These are phyloP conservation scores for Zoysia japonica DNA, from an alignment of 176 grass and related monocot species.

Conservation along the genomic window DNA sequence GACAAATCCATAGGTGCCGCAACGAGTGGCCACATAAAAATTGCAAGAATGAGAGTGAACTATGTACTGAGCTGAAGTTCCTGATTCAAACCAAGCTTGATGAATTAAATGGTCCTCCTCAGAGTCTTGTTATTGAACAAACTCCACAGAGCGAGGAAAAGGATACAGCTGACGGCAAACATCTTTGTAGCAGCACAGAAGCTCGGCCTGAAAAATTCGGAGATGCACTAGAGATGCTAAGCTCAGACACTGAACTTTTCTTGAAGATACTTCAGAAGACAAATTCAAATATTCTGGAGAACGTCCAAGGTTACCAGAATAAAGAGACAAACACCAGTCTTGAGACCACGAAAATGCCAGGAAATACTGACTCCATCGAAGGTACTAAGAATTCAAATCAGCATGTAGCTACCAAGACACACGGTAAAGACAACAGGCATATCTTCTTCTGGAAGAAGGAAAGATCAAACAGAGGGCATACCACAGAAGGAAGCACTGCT, in stretches of 20 bases:
- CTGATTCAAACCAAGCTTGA: slow-evolving; percentile 54
- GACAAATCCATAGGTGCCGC: slow-evolving; percentile 52
- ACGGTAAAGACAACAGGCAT: slow-evolving; percentile 36
- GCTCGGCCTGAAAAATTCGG: slow-evolving; percentile 46
- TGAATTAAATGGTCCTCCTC: slow-evolving; percentile 40
- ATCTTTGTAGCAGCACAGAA: slow-evolving; percentile 33
- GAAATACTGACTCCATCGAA: neutral
- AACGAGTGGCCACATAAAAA: slow-evolving; percentile 47
- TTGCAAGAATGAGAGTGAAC: slow-evolving; percentile 50
- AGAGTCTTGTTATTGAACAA: slow-evolving; percentile 27
- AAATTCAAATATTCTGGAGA: slow-evolving; percentile 52
- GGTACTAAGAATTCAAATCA: slow-evolving; percentile 20
- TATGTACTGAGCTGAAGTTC: slow-evolving; percentile 50
- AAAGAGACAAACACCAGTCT: slow-evolving; percentile 6
- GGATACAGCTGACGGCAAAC: slow-evolving; percentile 34
- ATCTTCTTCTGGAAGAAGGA: slow-evolving; percentile 79
- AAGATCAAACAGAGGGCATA: slow-evolving; percentile 36
- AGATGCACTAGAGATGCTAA: slow-evolving; percentile 55
- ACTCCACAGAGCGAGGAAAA: slow-evolving; percentile 17
- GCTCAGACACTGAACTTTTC: slow-evolving; percentile 66
- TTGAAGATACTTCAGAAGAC: slow-evolving; percentile 64
- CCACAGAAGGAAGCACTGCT: slow-evolving; percentile 32
- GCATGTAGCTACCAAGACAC: slow-evolving; percentile 32
- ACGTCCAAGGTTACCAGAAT: slow-evolving; percentile 38
- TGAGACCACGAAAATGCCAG: slow-evolving; percentile 15